These are phyloP conservation scores for Pichia norvegensis DNA, from an alignment of 1,139 yeast species.

Conservation along the genomic window DNA sequence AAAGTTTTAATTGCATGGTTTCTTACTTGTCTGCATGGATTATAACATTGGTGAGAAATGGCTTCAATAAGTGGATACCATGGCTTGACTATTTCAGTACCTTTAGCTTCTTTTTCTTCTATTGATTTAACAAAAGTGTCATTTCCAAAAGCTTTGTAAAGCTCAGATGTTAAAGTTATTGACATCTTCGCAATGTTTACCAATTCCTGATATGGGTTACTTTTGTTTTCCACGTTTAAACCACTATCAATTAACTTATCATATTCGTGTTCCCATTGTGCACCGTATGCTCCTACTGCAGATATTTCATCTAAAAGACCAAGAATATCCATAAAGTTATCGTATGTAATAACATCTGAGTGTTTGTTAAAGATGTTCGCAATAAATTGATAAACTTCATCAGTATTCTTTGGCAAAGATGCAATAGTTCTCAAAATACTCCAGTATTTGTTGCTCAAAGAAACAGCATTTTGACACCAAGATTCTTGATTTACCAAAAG, in stretches of 20 bases:
- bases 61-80: constrained; percentile 66
- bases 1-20: constrained; percentile 52
- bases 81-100: constrained; percentile 14
- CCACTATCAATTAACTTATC: constrained; percentile 38
- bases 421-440: constrained; percentile 50
- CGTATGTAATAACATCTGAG: constrained; percentile 34
- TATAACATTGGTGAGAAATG: constrained; percentile 79
- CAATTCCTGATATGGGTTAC: constrained; percentile 43
- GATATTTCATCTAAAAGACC: constrained; percentile 76
- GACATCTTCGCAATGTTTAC: constrained; percentile 56
- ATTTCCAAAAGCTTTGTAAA: constrained; percentile 32
- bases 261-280: constrained; percentile 63
- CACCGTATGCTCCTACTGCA: constrained; percentile 74
- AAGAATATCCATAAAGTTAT: constrained; percentile 55
- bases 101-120: constrained; percentile 14
- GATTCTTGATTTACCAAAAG: constrained; percentile 40
- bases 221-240: constrained; percentile 36
- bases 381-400: constrained; percentile 42
- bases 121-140: constrained; percentile 27
- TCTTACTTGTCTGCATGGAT: constrained; percentile 76
- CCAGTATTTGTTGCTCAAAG: constrained; percentile 55
- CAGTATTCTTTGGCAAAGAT: constrained; percentile 45
- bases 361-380: constrained; percentile 36
- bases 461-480: constrained; percentile 33
- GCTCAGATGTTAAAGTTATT: constrained; percentile 48